Evolutionary conservation across 805 yeast species (phyloP).

Genomic region (Vanderwaltozyma polyspora): DNA sequence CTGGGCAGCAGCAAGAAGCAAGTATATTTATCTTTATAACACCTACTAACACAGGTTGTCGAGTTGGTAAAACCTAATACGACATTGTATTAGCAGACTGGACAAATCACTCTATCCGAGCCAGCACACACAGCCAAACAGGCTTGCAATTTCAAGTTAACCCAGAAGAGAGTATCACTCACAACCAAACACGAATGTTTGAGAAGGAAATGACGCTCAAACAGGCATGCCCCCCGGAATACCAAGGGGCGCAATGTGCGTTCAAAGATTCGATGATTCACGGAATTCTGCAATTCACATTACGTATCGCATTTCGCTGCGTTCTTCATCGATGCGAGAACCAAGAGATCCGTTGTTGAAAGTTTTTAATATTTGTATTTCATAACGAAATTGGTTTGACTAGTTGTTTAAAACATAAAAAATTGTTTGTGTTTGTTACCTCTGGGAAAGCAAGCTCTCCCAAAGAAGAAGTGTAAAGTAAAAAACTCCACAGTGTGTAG

Average conservation of each 20-base stretch:
- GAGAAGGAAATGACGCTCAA: slow-evolving; percentile 32
- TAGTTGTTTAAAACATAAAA: slow-evolving; percentile 5
- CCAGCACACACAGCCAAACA: slow-evolving; percentile 6
- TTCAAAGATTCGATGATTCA: slow-evolving; percentile 37
- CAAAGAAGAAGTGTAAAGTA: slow-evolving; percentile 8
- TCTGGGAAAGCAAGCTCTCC: slow-evolving; percentile 8
- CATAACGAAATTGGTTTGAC: slow-evolving; percentile 12
- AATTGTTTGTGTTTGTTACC: slow-evolving; percentile 13
- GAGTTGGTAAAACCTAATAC: slow-evolving; percentile 19
- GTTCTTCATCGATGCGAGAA: slow-evolving; percentile 37
- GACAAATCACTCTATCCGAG: slow-evolving; percentile 8
- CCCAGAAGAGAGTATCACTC: slow-evolving; percentile 23
- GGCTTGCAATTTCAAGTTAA: slow-evolving; percentile 27
- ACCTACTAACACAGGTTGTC: slow-evolving; percentile 7
- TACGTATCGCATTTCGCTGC: slow-evolving; percentile 37
- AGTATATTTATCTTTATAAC: slow-evolving; percentile 4
- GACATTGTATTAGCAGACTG: slow-evolving; percentile 13
- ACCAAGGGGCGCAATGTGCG: slow-evolving; percentile 37
- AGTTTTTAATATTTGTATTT: slow-evolving; percentile 26
- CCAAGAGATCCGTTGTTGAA: slow-evolving; percentile 35
- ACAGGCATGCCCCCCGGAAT: slow-evolving; percentile 31
- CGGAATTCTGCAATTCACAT: slow-evolving; percentile 29
- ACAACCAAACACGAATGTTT: slow-evolving; percentile 26
- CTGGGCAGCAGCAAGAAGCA: no score
- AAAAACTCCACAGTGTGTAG: slow-evolving; percentile 16